Evolutionary conservation across 768 basidiomycete species (phyloP).

Genomic region (Coprinopsis cinerea): DNA sequence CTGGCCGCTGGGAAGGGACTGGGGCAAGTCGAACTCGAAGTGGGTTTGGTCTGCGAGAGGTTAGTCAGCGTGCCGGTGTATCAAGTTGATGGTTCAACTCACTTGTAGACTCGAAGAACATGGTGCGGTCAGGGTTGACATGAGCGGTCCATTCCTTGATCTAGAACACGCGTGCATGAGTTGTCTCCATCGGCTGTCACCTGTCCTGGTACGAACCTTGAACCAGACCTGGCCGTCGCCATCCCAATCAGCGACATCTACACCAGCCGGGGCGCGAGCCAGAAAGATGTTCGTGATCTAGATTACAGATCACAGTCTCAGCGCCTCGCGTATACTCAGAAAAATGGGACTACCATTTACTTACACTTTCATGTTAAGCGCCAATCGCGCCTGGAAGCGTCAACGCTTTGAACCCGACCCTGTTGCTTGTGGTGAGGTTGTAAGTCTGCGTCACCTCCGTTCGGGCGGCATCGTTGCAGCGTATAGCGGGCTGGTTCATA

Average conservation of each 20-base stretch:
- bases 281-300: conserved; percentile 35
- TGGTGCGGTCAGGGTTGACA: conserved; percentile 19
- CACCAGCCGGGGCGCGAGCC: conserved; percentile 39
- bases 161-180: background rate
- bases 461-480: background rate
- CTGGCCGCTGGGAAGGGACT: conserved; percentile 29
- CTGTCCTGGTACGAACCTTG: conserved; percentile 36
- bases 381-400: background rate
- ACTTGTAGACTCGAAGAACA: background rate
- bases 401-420: background rate
- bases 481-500: background rate
- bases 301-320: background rate
- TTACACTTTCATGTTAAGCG: background rate
- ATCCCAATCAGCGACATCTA: conserved; percentile 30
- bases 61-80: background rate
- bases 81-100: background rate
- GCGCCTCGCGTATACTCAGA: background rate
- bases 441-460: background rate
- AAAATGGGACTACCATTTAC: background rate
- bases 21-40: conserved; percentile 31
- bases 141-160: conserved; percentile 32
- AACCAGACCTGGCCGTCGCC: conserved; percentile 39
- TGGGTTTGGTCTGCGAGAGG: background rate
- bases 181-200: conserved; percentile 32
- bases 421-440: background rate